These are phyloP conservation scores for Entomortierella beljakovae DNA, from an alignment of 192 early-diverging fungal species.

Conservation along the genomic window DNA sequence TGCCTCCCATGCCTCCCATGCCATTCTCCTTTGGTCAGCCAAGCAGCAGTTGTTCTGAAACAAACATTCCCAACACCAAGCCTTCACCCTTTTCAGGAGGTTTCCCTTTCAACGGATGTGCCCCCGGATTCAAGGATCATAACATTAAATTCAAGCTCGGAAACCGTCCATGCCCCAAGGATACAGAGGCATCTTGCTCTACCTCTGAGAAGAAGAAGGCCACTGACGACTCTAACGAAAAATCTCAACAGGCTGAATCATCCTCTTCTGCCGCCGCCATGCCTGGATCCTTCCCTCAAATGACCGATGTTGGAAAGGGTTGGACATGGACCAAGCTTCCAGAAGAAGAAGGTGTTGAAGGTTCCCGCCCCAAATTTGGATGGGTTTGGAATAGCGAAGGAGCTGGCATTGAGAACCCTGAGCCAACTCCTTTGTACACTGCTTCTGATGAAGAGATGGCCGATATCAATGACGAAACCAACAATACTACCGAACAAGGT, in stretches of 20 bases:
- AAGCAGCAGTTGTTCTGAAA: conserved; percentile 1
- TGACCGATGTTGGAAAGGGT: conserved; percentile 26
- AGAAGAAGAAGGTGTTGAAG: not conserved
- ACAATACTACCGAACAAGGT: not conserved
- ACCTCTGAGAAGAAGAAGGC: conserved; percentile 11
- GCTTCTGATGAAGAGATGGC: conserved; percentile 51
- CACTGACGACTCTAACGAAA: not conserved
- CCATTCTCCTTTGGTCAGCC: not conserved
- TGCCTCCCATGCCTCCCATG: conserved; percentile 16
- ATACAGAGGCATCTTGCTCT: conserved; percentile 10
- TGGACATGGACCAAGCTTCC: conserved; percentile 41
- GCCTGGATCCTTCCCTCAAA: conserved; percentile 34
- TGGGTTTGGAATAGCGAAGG: conserved; percentile 45
- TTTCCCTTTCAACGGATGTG: conserved; percentile 24
- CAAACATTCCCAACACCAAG: conserved; percentile 9
- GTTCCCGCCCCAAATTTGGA: conserved; percentile 37
- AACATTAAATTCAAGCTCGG: conserved; percentile 13
- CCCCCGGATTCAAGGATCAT: conserved; percentile 23
- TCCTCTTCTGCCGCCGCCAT: conserved; percentile 20
- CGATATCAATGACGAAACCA: conserved; percentile 3
- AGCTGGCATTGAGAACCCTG: conserved; percentile 11
- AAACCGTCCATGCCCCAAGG: conserved; percentile 17
- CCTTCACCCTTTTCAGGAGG: conserved; percentile 29
- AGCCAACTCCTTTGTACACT: conserved; percentile 23
- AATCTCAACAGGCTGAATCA: conserved; percentile 7